phyloP scores from a whole-genome alignment of 768 basidiomycete genomes.

The Pisolithus marmoratus region DNA sequence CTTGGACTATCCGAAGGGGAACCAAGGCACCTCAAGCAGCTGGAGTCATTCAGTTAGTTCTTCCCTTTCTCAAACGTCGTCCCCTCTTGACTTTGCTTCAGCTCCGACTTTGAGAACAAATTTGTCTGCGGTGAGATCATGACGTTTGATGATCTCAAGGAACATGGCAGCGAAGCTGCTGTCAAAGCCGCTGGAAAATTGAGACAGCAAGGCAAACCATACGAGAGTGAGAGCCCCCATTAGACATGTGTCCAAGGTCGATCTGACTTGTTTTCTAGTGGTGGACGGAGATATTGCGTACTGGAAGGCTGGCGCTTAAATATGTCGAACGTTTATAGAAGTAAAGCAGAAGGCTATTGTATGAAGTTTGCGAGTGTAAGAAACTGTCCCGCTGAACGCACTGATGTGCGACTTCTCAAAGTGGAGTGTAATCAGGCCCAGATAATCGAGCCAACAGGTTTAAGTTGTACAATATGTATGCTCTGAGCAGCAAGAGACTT shows the following conservation, averaged over 20 bases:
- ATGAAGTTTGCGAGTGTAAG: conserved; percentile 7
- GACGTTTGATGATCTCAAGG: conserved; percentile 84
- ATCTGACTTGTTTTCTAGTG: conserved; percentile 41
- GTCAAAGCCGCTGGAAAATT: conserved; percentile 96
- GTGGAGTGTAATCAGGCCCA: too few relatives aligned
- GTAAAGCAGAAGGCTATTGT: conserved; percentile 8
- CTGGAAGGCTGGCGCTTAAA: conserved; percentile 73
- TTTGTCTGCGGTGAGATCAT: conserved; percentile 98
- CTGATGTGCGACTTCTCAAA: too few relatives aligned
- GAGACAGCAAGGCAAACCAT: conserved; percentile 94
- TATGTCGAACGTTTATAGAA: not conserved
- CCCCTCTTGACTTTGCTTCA: conserved; percentile 20
- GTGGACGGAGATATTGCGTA: conserved; percentile 86
- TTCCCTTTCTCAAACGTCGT: not conserved
- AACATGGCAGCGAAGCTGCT: conserved; percentile 82
- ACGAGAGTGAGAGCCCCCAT: conserved; percentile 64
- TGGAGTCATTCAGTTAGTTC: conserved; percentile 89
- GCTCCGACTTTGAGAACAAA: conserved; percentile 96
- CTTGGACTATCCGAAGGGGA: conserved; percentile 94
- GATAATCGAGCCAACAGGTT: too few relatives aligned
- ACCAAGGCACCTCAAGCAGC: conserved; percentile 97
- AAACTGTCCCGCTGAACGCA: not conserved
- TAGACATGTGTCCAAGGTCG: not conserved
- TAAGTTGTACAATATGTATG: too few relatives aligned
- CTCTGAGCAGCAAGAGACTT: too few relatives aligned